Evolutionary conservation across 495 filamentous ascomycete species (phyloP), one percentile per base, ranked within the genome.

Genomic region (Neurospora intermedia): DNA sequence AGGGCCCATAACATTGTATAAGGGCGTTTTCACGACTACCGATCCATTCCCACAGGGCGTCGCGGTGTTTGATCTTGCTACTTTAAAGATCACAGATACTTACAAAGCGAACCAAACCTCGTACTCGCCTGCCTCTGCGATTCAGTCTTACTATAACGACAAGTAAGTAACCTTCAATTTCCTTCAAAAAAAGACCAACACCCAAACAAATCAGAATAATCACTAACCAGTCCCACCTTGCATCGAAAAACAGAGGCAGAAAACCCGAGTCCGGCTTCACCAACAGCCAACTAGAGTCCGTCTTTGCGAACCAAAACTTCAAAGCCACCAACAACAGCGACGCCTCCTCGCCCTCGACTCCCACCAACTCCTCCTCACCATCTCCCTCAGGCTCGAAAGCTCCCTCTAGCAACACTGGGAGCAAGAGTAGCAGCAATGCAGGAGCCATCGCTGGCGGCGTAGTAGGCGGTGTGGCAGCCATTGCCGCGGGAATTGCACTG

Each of bases 31-130:
- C 69, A 46, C 66, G n/a, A 77, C 77, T 18, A 54, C 43, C 6
- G 74, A 79, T 40, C 76, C 77, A n/a, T 74, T 77, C 39, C 13
- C 48, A 9, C 73, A 73, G 18, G 76, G 77, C 6, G 70, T 77
- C 38, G 74, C 73, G 11, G 69, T 77, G 45, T 78, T 78, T 23
- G 75, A 78, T 66, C 42, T 77, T 45, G 45, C 40, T 18, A 71
- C 20, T 8, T 66, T 79, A 59, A n/a, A 43, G 4, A 76, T 74
- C 69, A 73, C 48, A 31, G 13, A 62, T 10, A 40, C 42, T 0
- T 79, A 74, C 70, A 40, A 6, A 13, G 73, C 74, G 2, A 74
- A 73, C 0, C 72, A 20, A 2, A 40, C 11, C 0, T 38, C 45
- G 6, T 77, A 79, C 43, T 46, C 71, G 27, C 46, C 75, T 2